These are phyloP conservation scores for Escovopsis sp. DNA, from an alignment of 2,329 filamentous ascomycete species.

Conservation along the genomic window DNA sequence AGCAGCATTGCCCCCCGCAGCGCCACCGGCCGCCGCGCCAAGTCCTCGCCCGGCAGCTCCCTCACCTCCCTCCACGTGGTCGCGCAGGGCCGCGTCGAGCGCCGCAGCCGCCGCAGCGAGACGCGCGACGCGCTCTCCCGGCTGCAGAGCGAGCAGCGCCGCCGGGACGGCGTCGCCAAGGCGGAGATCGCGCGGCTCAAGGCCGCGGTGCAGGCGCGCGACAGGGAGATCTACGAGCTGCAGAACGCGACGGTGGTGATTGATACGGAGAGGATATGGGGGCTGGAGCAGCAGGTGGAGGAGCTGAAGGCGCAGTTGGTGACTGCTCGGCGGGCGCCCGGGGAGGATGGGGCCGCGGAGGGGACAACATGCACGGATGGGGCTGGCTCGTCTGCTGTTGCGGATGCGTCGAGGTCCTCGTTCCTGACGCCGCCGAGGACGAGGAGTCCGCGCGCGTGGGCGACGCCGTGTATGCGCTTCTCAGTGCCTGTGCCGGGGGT, in stretches of 20 bases:
- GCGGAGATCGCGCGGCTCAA: conserved; percentile 34
- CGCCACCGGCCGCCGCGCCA: conserved; percentile 1
- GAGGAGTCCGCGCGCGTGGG: conserved; percentile 23
- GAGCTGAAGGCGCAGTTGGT: conserved; percentile 19
- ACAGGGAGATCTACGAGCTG: conserved; percentile 37
- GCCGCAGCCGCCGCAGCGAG: conserved; percentile 38
- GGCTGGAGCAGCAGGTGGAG: conserved; percentile 24
- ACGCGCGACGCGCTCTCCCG: conserved; percentile 43
- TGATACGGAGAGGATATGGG: conserved; percentile 30
- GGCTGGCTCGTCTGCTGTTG: no score
- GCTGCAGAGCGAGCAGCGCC: conserved; percentile 31
- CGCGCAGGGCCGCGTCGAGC: conserved; percentile 40
- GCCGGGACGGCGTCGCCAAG: conserved; percentile 21
- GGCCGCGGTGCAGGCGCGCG: conserved; percentile 31
- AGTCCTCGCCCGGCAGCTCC: conserved; percentile 12
- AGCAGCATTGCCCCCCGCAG: background rate
- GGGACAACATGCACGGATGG: no score
- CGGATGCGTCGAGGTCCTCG: conserved; percentile 26
- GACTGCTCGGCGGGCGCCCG: no score
- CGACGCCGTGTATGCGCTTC: conserved; percentile 22
- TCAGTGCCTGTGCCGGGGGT: conserved; percentile 8
- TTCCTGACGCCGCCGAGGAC: conserved; percentile 42
- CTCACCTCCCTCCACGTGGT: conserved; percentile 37
- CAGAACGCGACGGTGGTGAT: conserved; percentile 33
- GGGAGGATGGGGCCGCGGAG: no score